Evolutionary conservation across 495 filamentous ascomycete genomes (phyloP), one percentile per base, ranked within the genome.

Genomic region (Annulohypoxylon maeteangense): DNA sequence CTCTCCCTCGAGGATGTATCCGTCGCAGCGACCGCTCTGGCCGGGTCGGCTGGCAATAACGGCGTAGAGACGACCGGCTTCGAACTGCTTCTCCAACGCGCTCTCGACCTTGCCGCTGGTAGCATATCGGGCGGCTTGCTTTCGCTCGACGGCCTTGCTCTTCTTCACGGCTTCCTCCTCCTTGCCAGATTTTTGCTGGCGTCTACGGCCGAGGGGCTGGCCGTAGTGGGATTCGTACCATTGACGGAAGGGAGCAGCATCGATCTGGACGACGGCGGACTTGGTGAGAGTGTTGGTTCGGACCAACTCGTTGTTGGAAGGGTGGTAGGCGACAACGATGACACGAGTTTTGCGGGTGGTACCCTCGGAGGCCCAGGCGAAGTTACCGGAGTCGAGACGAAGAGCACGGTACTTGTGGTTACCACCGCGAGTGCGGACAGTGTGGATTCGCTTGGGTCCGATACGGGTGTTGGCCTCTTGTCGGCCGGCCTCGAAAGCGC

Each of bases 171-270:
- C 91, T 81, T 92, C 90, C 68, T 80, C 79, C 69, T 87, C 86
- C 76, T 85, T 83, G 63, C 80, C 80, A 70, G 82, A 81, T 87
- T 93, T 93, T 79, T 89, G 85, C 87, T 97, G 95, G 85, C 94
- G 92, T 81, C 92, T 89, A 76, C 95, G 91, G 77, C 95, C 95
- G 65, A 99, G 82, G 72, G 85, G 74, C 82, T 91, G 87, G 79
- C 95, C 95, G 87, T 99, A 99, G 90, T 99, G 96, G 67, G 95
- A 93, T 89, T 99, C 95, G 83, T 97, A 99, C 95, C 95, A 99
- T 87, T 98, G 96, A 80, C 95, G 87, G 92, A 99, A 99, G 72
- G 95, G 95, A 56, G 94, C 93, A 71, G 96, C 96, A 84, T 99
- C 95, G 85, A 99, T 87, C 87, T 98, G 96, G 81, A 99, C 93